Base-by-base conservation (phyloP, 208 protist species). In the Lotmaria passim region DNA sequence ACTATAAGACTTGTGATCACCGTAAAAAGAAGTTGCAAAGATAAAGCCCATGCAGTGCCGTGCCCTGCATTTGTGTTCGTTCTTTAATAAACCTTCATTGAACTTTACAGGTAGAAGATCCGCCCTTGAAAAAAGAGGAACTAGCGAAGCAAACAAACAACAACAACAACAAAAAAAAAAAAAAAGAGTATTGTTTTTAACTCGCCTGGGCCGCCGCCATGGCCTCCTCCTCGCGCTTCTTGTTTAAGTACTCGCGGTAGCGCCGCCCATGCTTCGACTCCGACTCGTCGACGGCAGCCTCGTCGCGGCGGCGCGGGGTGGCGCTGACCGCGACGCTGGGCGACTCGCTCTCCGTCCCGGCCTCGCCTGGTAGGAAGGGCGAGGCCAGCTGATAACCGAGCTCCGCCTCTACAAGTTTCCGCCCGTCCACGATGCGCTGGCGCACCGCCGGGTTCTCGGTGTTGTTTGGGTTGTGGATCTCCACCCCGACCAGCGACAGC, bases 381-480 rank as follows among this genome's bases (percentile, higher is more conserved):
- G 78, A 83, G n/a, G 69, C 66, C 8, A 96, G 78, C 55, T 78
- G 73, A 39, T 82, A 82, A 24, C 91, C 88, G 3, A 93, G 71
- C 43, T 87, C 88, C 36, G 79, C 79, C 55, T 93, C 79, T 17
- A 96, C 81, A 1, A 96, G 76, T 57, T 81, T 78, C 19, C 89
- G 72, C 24, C 92, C 92, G 47, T 93, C 89, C 28, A 85, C 66
- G 48, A 96, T 93, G 69, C 86, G 87, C 72, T 93, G 89, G 21
- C 81, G 89, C 69, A 96, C 88, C 24, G 83, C 63, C 7, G 78
- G 59, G 38, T 55, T 87, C 56, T 83, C 71, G 6, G 92, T 66
- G 68, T 96, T 87, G 71, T 93, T 85, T 7, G 88, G 82, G 75
- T 89, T 86, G 74, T 90, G 79, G 23, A 93, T 79, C 55, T 96